Percentiles rank a stretch among this genome's conserved stretches.
Conservation (phyloP, 78 protist genomes). For the Andalucia godoyi region DNA sequence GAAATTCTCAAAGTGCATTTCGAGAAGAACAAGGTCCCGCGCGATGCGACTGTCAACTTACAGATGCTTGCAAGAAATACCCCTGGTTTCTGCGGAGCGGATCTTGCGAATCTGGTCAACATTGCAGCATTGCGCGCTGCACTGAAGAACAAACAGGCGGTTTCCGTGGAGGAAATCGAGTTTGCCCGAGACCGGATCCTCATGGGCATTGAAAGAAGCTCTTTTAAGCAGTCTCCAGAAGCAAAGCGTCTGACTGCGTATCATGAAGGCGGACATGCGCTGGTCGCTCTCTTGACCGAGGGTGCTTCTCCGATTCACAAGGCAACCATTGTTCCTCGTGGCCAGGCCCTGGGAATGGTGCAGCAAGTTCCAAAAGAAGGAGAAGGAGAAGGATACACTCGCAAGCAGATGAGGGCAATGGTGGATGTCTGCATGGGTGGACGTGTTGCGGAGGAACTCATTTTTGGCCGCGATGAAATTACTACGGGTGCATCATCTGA, state of each 20-base stretch:
- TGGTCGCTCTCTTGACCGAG: slow-evolving; percentile 60
- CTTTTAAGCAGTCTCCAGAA: slow-evolving; percentile 26
- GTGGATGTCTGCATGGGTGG: slow-evolving; percentile 82
- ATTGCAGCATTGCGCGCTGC: slow-evolving; percentile 75
- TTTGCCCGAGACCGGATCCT: slow-evolving; percentile 71
- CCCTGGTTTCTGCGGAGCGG: slow-evolving; percentile 81
- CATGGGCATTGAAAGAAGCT: slow-evolving; percentile 73
- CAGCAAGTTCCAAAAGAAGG: slow-evolving; percentile 35
- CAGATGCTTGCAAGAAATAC: slow-evolving; percentile 49
- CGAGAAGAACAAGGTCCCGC: slow-evolving; percentile 9
- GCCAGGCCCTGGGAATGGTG: slow-evolving; percentile 57
- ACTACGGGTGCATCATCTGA: slow-evolving; percentile 43
- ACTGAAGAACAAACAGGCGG: slow-evolving; percentile 3
- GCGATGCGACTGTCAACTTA: slow-evolving; percentile 21
- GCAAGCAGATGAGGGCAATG: slow-evolving; percentile 44
- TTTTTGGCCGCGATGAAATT: slow-evolving; percentile 60
- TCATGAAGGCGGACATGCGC: slow-evolving; percentile 94
- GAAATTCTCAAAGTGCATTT: slow-evolving; percentile 14
- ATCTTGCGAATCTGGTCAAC: slow-evolving; percentile 72
- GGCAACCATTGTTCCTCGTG: slow-evolving; percentile 80
- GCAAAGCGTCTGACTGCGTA: slow-evolving; percentile 57
- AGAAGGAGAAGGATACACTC: slow-evolving; percentile 27
- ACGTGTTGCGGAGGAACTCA: slow-evolving; percentile 77
- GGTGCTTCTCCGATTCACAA: slow-evolving; percentile 77
- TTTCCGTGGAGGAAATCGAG: slow-evolving; percentile 45